Evolutionary conservation across 768 basidiomycete genomes (phyloP).

Genomic region (Leccinum obscurum): DNA sequence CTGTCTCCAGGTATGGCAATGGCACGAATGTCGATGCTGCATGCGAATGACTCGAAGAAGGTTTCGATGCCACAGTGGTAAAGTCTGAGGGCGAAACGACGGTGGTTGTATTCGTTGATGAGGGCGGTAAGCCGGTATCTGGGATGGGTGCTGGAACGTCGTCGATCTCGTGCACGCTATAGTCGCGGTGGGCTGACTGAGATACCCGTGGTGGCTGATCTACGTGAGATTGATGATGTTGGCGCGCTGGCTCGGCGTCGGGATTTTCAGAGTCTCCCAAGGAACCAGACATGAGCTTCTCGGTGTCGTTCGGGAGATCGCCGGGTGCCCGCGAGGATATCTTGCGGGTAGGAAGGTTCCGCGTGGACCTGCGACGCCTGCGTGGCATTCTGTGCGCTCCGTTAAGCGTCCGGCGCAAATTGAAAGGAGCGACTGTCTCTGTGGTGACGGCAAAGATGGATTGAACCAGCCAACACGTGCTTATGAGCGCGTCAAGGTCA

Average conservation of each 20-base stretch:
- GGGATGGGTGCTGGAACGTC: conserved; percentile 31
- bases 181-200: conserved; percentile 23
- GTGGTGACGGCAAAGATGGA: conserved; percentile 9
- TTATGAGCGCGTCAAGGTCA: conserved; percentile 25
- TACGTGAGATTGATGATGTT: conserved; percentile 6
- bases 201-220: conserved; percentile 14
- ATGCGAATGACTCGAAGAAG: conserved; percentile 12
- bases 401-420: conserved; percentile 29
- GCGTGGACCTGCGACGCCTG: conserved; percentile 14
- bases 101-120: conserved; percentile 14
- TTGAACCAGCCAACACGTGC: conserved; percentile 25
- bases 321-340: conserved; percentile 8
- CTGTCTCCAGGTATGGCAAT: conserved; percentile 28
- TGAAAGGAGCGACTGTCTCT: conserved; percentile 23
- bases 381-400: conserved; percentile 17
- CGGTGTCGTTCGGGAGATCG: conserved; percentile 23
- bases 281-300: conserved; percentile 17
- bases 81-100: conserved; percentile 7
- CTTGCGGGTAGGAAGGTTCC: conserved; percentile 11
- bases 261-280: not conserved
- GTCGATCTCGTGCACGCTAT: conserved; percentile 29
- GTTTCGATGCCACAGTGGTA: conserved; percentile 23
- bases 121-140: conserved; percentile 34
- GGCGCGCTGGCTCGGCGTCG: conserved; percentile 1
- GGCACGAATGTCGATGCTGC: conserved; percentile 27